A percentile compares a stretch with the other conserved stretches of the same genome.
phyloP scores from a whole-genome alignment of 2,329 filamentous ascomycete genomes.

The Pseudocercospora cruenta region DNA sequence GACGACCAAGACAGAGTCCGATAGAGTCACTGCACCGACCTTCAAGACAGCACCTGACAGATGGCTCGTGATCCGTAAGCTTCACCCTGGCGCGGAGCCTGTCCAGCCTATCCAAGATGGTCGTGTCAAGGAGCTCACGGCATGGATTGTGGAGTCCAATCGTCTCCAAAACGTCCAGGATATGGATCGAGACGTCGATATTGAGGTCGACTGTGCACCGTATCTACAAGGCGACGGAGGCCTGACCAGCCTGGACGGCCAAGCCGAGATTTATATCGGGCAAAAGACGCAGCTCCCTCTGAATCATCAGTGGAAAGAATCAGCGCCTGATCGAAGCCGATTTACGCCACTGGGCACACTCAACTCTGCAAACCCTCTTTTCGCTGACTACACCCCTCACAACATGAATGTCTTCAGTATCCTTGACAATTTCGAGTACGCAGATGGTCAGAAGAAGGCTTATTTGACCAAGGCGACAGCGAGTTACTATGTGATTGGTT shows the following conservation, averaged over 20 bases:
- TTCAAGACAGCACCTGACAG: constrained; percentile 15
- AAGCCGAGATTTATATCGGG: constrained; percentile 14
- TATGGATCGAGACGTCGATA: constrained; percentile 7
- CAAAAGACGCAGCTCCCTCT: background rate
- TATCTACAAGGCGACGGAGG: constrained; percentile 2
- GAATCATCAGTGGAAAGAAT: constrained; percentile 1
- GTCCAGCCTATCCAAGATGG: background rate
- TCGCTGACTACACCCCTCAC: constrained; percentile 16
- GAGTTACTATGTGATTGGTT: constrained; percentile 20
- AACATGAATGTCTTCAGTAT: constrained; percentile 17
- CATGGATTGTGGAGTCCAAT: constrained; percentile 20
- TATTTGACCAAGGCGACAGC: constrained; percentile 15
- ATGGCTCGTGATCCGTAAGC: constrained; percentile 17
- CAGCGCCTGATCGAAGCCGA: background rate
- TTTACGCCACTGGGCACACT: constrained; percentile 5
- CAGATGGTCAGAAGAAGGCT: background rate
- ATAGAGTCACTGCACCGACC: background rate
- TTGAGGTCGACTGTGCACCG: constrained; percentile 16
- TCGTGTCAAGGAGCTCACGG: constrained; percentile 2
- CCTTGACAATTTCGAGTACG: constrained; percentile 13
- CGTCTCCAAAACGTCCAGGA: constrained; percentile 13
- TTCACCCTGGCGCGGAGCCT: constrained; percentile 8
- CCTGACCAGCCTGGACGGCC: background rate
- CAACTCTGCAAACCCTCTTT: constrained; percentile 15
- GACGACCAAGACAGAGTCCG: background rate